Evolutionary conservation across 169 alveolate species (phyloP).

Genomic region (Eimeria praecox): DNA sequence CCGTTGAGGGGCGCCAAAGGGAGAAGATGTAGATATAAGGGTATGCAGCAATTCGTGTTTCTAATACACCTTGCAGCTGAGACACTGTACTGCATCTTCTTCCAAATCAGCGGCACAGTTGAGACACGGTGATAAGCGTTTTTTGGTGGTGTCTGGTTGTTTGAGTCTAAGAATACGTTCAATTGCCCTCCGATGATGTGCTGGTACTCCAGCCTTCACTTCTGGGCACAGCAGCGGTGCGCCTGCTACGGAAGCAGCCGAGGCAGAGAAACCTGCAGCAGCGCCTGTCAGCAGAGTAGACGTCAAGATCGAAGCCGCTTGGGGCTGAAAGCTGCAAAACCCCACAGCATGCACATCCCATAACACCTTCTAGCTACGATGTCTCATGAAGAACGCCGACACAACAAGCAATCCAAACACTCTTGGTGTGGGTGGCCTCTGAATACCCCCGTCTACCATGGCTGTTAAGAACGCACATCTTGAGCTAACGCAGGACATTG

Average conservation of each 20-base stretch:
- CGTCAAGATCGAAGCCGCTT: constrained; percentile 69
- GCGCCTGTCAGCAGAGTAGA: constrained; percentile 54
- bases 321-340: constrained; percentile 66
- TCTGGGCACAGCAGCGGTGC: constrained; percentile 47
- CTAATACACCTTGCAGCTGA: constrained; percentile 19
- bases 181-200: background rate
- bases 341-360: background rate
- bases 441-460: no score
- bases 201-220: constrained; percentile 13
- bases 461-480: no score
- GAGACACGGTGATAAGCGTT: background rate
- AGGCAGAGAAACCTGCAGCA: constrained; percentile 41
- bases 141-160: constrained; percentile 3
- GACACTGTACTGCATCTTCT: constrained; percentile 36
- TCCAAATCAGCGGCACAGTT: background rate
- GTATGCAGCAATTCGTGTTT: background rate
- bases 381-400: background rate
- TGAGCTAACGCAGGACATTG: background rate
- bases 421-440: no score
- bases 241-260: constrained; percentile 50
- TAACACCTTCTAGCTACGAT: background rate
- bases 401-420: no score
- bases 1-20: background rate
- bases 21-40: background rate
- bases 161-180: constrained; percentile 22